Evolutionary conservation across 805 yeast species (phyloP).

Genomic region (Ascoidea asiatica): DNA sequence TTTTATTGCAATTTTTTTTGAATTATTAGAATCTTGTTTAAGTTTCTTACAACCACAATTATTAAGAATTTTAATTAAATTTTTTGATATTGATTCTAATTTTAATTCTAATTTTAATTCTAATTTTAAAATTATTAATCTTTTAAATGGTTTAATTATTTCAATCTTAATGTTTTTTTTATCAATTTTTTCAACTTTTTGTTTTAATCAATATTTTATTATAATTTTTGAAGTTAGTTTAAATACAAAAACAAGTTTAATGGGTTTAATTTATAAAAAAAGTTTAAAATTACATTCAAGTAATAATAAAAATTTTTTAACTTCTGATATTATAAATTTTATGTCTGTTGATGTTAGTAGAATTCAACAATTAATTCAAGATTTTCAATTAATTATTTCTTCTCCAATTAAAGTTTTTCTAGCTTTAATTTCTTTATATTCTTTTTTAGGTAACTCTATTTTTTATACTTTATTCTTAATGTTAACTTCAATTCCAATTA

Average conservation of each 20-base stretch:
- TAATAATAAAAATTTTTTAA: conserved; percentile 41
- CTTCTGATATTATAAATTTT: conserved; percentile 72
- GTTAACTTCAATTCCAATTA: conserved; percentile 43
- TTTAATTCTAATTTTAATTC: conserved; percentile 16
- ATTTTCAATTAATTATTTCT: conserved; percentile 39
- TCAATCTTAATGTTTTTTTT: conserved; percentile 26
- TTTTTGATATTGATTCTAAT: conserved; percentile 20
- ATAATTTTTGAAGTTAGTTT: conserved; percentile 47
- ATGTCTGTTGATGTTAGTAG: conserved; percentile 68
- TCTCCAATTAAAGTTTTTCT: conserved; percentile 45
- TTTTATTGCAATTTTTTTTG: conserved; percentile 21
- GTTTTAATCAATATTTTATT: conserved; percentile 58
- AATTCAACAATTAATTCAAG: conserved; percentile 42
- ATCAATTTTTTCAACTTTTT: conserved; percentile 44
- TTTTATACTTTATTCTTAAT: conserved; percentile 42
- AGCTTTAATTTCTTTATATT: conserved; percentile 38
- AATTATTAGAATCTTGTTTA: conserved; percentile 24
- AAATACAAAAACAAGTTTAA: conserved; percentile 50
- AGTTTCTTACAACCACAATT: conserved; percentile 42
- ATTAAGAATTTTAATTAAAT: conserved; percentile 31
- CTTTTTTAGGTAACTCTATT: conserved; percentile 40
- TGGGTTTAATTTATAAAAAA: conserved; percentile 57
- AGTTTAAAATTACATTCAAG: conserved; percentile 52
- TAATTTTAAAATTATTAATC: conserved; percentile 21
- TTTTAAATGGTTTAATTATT: conserved; percentile 47